Base-by-base conservation (phyloP, 179 eudicot species). In the Amaranthus tricolor region DNA sequence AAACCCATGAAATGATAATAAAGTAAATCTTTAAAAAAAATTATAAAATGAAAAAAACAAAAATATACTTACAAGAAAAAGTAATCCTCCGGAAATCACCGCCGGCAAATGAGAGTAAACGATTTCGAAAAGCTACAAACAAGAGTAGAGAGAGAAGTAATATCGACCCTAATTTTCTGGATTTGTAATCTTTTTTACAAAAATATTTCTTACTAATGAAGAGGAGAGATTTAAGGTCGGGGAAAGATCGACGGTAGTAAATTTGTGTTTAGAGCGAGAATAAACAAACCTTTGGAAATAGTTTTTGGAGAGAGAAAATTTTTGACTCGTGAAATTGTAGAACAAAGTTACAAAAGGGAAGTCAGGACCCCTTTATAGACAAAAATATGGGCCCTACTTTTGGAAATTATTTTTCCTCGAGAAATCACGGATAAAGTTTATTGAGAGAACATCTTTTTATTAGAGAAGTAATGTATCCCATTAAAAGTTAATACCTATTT, bases 201-300 rank as follows among this genome's bases (percentile, higher is more conserved):
- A 31, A 48, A 66, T 8, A 49, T 55, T 55, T 2, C 5, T 5
- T 1, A 0, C 40, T 57, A 10, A n/a, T 47, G 12, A 40, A 43
- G 24, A 62, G 15, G 15, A 45, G 43, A 17, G 53, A 3, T 40
- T 48, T 20, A 54, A n/a, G 70, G 17, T 19, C 56, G 20, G 19
- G 44, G 64, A 12, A 20, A 72, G 76, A 73, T 73, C 76, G 17
- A 73, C 76, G 76, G 76, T 44, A 50, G 45, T 5, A 19, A 73
- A 24, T 19, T 31, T 17, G 4, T n/a, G 20, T n/a, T 31, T 31
- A 31, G 60, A 63, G 47, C 58, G 50, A 6, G 40, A 31, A 31
- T 31, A 31, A 31, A 31, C 40, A 31, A 2, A 31, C 40, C 3
- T 31, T 31, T 31, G 40, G 3, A 31, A 31, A 31, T 31, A 31